These are phyloP conservation scores for Telopea speciosissima DNA, from an alignment of 177 flowering plant species.

Conservation along the genomic window DNA sequence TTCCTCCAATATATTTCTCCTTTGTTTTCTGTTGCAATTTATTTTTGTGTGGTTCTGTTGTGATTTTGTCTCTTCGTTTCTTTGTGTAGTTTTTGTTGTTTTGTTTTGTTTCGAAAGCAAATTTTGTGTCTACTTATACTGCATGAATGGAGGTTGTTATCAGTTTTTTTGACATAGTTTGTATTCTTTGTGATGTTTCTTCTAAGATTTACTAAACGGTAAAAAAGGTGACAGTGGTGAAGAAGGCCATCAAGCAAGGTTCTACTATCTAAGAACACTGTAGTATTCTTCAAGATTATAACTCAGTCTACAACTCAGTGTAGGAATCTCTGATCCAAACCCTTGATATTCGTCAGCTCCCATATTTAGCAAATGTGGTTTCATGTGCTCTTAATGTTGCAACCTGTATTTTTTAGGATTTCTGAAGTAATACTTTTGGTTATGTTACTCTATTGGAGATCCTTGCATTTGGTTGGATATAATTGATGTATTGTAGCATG, in stretches of 20 bases:
- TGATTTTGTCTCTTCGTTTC: no score
- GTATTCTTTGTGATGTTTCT: neutral
- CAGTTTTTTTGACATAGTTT: neutral
- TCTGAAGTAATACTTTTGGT: neutral
- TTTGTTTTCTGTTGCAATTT: neutral
- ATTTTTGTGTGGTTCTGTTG: neutral
- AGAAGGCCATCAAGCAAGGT: neutral
- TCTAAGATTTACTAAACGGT: neutral
- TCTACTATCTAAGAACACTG: neutral
- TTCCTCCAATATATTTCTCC: neutral
- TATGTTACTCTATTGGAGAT: neutral
- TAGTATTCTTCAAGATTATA: neutral
- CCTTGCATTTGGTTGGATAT: neutral
- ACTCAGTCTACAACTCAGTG: neutral
- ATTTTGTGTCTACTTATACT: neutral
- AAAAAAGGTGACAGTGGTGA: neutral
- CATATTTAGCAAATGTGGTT: neutral
- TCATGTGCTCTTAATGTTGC: neutral
- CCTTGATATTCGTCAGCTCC: neutral
- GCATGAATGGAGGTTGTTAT: neutral
- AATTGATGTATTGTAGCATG: neutral
- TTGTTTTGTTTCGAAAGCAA: neutral
- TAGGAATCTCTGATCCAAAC: neutral
- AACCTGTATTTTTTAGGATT: neutral
- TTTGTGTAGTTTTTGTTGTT: neutral